Base-by-base conservation (phyloP, 2,329 filamentous ascomycete genomes). In the Diaporthe sp. region DNA sequence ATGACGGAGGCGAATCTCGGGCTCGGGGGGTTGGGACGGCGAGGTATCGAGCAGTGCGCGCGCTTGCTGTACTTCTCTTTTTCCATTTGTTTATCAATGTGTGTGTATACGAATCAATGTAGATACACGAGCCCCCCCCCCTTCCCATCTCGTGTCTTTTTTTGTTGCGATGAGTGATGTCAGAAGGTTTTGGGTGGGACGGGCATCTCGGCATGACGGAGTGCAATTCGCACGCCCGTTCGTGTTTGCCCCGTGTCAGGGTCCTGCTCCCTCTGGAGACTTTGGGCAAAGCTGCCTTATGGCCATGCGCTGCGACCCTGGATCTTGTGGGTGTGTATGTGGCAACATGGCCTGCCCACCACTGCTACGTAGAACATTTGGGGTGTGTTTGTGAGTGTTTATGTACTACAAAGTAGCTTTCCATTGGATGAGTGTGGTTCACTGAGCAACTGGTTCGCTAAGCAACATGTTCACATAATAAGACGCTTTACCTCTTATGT, bases 1-100 rank as follows among this genome's bases (percentile, higher is more conserved):
- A 68, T 53, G 22, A 68, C 22, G 22, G 31, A 53, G 65, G 65
- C 65, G 65, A 68, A 68, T 68, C 65, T 68, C 65, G 31, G 65
- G 31, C 31, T 53, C n/a, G 22, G 65, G 19, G 8, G 46, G 31
- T 34, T 53, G 8, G 15, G n/a, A 13, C 42, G 25, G 62, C 28
- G n/a, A 37, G 62, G 34, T 28, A 28, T 39, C 19, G 46, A 68
- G 65, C 57, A 59, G 34, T 59, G 57, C 34, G 57, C 19, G 57
- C 31, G 62, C 62, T 37, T 39, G 61, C 46, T 51, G 62, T 49
- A n/a, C 31, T 12, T 58, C 13, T 37, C 22, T 37, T 15, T 28
- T 28, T 15, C 13, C 44, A 44, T 44, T 44, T 28, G 28, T 62
- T 17, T 44, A 5, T 28, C 17, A 10, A 10, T 44, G 28, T 44